Evolutionary conservation across 345 rosid genomes (phyloP), one percentile per base, ranked within the genome.

Genomic region (Rhizophora mangle): DNA sequence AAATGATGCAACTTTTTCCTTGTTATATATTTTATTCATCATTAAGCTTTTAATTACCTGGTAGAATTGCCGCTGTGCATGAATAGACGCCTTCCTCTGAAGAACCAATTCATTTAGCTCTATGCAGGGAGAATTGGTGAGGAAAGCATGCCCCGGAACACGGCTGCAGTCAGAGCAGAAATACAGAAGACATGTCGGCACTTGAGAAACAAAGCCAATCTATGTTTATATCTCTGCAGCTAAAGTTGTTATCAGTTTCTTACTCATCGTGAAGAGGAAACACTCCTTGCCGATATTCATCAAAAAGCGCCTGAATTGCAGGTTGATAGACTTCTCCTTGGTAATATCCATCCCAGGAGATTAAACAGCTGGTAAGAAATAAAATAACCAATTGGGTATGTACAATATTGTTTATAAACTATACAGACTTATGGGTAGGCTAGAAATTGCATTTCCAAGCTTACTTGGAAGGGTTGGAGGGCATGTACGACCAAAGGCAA

Each of bases 101-200:
- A 87, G 84, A 11, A 88, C 85, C n/a, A 57, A 39, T 67, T 80
- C 81, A 46, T 74, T 65, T 1, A 89, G 55, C 72, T 86, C 89
- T 30, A 87, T 27, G 79, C 74, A 90, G 22, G 91, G 88, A n/a
- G 29, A 78, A 22, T 67, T 76, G 36, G 65, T 87, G 75, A 72
- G 62, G 80, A 85, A 87, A 65, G 96, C 97, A 62, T 77, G 76
- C 62, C 98, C 94, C 5, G 98, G 98, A 69, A 93, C 76, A 6
- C 68, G 84, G 57, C 84, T 71, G 74, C 74, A 43, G 57, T 32
- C 13, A 34, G 32, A 24, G 1, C 9, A 58, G 16, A 62, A 52
- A 36, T 3, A 8, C 7, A 31, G 27, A 22, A 49, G 47, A 24
- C 49, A 29, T 47, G 49, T 43, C 4, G 49, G 49, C 49, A 13